These are phyloP conservation scores for Colletotrichum salicis DNA, from an alignment of 2,329 filamentous ascomycete genomes.

Conservation along the genomic window DNA sequence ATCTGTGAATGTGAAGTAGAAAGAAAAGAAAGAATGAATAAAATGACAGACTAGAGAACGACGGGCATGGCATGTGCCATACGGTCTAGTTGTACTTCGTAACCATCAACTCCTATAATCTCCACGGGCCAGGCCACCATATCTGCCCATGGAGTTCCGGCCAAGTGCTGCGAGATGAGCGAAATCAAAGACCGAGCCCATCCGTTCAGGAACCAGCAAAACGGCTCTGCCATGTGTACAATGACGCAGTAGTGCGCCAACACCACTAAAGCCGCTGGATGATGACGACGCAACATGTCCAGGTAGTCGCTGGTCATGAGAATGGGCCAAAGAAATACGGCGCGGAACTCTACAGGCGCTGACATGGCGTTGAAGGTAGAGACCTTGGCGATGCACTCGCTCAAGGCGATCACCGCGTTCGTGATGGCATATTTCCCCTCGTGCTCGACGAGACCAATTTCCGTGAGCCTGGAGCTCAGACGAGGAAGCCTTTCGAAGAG, in stretches of 20 bases:
- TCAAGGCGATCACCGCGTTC: constrained; percentile 26
- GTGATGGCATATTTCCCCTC: constrained; percentile 28
- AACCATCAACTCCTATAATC: constrained; percentile 8
- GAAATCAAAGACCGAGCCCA: constrained; percentile 27
- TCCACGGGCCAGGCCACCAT: constrained; percentile 25
- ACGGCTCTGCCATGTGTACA: constrained; percentile 36
- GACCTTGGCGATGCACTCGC: constrained; percentile 25
- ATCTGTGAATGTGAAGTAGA: not conserved
- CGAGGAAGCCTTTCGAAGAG: constrained; percentile 13
- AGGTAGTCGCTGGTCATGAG: constrained; percentile 39
- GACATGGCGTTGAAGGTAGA: constrained; percentile 27
- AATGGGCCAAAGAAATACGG: constrained; percentile 40
- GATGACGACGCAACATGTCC: constrained; percentile 35
- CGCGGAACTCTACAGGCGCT: constrained; percentile 38
- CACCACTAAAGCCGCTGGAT: constrained; percentile 37
- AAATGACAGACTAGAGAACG: constrained; percentile 1
- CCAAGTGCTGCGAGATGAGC: constrained; percentile 17
- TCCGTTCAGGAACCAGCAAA: constrained; percentile 37
- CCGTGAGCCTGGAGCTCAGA: constrained; percentile 1
- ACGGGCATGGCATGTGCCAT: constrained; percentile 20
- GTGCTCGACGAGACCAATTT: not conserved
- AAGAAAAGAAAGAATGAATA: not conserved
- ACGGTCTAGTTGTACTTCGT: constrained; percentile 15
- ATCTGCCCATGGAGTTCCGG: constrained; percentile 23
- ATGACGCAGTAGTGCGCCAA: constrained; percentile 41